Base-by-base conservation (phyloP, 768 basidiomycete genomes). In the Neoboletus brunneissimus region DNA sequence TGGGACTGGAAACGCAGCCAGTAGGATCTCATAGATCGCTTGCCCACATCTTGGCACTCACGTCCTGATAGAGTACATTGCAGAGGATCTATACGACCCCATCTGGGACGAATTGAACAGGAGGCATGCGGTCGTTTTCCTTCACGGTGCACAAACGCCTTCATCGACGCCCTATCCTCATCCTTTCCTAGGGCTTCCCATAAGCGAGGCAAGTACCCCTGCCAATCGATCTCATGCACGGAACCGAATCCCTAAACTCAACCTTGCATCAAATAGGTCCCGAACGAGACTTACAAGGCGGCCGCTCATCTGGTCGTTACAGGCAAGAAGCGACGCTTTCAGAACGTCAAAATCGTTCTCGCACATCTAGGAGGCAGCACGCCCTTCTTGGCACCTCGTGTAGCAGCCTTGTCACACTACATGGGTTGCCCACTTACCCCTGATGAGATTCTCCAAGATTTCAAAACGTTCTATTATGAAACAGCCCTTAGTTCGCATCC, bases 241-340 rank as follows among this genome's bases (percentile, higher is more conserved):
- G 11, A 46, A 37, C 35, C n/a, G 32, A 29, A 48, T 9, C 38
- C 27, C 16, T 5, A 55, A 55, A 50, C 56, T 23, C 51, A 51
- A 59, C 56, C 23, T 54, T 51, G 35, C 27, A 34, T 22, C 42
- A 38, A 40, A 41, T 53, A 53, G 88, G 87, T 88, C 0, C 89
- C 88, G 8, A 86, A 89, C 66, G 89, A 91, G 70, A 91, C 89
- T 0, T 89, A 83, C 77, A 90, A 89, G 73, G 89, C 87, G 2
- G 88, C 88, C 34, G 83, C 88, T 4, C 86, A 89, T 65, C 79
- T 91, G 47, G 87, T 91, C 45, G 83, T 90, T 23, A 81, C 86
- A 0, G 86, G 87, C 45, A 80, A 77, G 64, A 88, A 86, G 68
- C 83, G 87, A 42, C 80, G 76, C 57, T 88, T 81, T 62, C 69